Base-by-base conservation (phyloP, 2,329 filamentous ascomycete genomes). In the Fusarium subtropicale region DNA sequence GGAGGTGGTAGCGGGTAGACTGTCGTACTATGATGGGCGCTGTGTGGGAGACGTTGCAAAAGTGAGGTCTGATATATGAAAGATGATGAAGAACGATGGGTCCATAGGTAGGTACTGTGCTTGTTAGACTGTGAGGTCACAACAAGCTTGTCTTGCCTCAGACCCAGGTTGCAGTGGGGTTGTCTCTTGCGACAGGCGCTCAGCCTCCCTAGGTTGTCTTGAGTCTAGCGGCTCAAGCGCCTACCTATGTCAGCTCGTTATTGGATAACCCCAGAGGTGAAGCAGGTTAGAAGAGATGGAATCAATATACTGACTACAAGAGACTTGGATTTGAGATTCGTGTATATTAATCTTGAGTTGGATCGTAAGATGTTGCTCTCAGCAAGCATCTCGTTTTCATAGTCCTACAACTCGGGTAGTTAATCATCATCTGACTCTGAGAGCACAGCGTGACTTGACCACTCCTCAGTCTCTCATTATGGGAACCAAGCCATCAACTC, bases 241-340 rank as follows among this genome's bases (percentile, higher is more conserved):
- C 22, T 10, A 36, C 31, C 22, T 10, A 36, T 52, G 34, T 22
- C 16, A 34, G 18, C 39, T 13, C 8, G 44, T 38, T 36, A 55
- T 59, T 51, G 31, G 50, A 64, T 66, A 48, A 52, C 7, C 12
- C 7, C 12, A 30, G 28, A 73, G 36, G 52, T 51, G 28, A 51
- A 44, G 62, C 57, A 58, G 51, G 47, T 58, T 42, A 53, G 20
- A 34, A 58, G 20, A 24, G 13, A 22, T 22, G 20, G 20, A n/a
- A 62, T 30, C 30, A 60, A 22, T 31, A 50, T 50, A 34, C 39
- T n/a, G 34, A 41, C 12, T n/a, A n/a, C 24, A 12, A 26, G 33
- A 45, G 38, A 45, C 31, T 30, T 20, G 18, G 22, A 28, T 26
- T 18, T 7, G 33, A 34, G 16, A 28, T 28, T 45, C 16, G n/a